Evolutionary conservation across 495 filamentous ascomycete genomes (phyloP).

Genomic region (Talaromyces proteolyticus): DNA sequence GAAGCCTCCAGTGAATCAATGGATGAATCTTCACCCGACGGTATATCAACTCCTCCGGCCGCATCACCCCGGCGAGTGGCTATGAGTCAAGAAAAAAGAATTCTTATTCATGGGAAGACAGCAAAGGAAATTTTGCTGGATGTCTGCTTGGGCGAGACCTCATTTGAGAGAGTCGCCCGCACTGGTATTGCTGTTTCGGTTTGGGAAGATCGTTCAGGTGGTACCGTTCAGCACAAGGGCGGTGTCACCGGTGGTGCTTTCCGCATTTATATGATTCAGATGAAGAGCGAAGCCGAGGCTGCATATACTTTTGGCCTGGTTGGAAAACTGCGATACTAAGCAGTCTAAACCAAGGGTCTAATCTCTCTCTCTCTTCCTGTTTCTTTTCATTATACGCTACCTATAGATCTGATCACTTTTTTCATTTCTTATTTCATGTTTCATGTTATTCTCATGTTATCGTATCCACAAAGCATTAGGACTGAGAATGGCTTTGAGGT

Average conservation of each 20-base stretch:
- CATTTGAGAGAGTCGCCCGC: slow-evolving; percentile 76
- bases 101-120: slow-evolving; percentile 67
- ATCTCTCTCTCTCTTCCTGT: neutral
- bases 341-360: neutral
- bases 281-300: slow-evolving; percentile 57
- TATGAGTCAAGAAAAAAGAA: slow-evolving; percentile 63
- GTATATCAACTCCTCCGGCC: slow-evolving; percentile 9
- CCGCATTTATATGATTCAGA: slow-evolving; percentile 80
- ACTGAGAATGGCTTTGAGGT: no score
- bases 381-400: neutral
- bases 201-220: slow-evolving; percentile 74
- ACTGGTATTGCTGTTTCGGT: slow-evolving; percentile 84
- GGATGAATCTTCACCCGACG: neutral
- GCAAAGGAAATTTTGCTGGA: slow-evolving; percentile 68
- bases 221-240: slow-evolving; percentile 60
- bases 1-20: neutral
- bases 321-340: slow-evolving; percentile 52
- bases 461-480: no score
- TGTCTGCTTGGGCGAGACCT: slow-evolving; percentile 73
- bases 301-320: slow-evolving; percentile 58
- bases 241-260: slow-evolving; percentile 63
- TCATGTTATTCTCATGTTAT: no score
- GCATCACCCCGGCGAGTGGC: slow-evolving; percentile 27
- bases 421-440: neutral
- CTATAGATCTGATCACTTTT: neutral